A percentile compares a stretch with the other conserved stretches of the same genome.
Conservation (phyloP, 2,329 filamentous ascomycete genomes). For the Ascochyta fabae region DNA sequence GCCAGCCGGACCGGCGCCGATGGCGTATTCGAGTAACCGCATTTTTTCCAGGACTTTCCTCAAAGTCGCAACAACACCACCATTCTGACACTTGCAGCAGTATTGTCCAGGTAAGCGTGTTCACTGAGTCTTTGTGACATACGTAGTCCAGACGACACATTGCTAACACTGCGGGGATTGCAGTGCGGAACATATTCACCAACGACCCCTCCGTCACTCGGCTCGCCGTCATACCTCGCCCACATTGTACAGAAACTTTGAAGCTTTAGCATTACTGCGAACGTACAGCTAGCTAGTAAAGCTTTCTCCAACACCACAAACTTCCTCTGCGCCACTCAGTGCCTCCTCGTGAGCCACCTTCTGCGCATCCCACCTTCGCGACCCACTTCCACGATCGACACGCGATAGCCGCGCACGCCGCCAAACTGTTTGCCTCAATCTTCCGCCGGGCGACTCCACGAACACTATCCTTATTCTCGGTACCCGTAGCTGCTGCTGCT, state of each 20-base stretch:
- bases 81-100: slow-evolving; percentile 14
- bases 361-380: slow-evolving; percentile 22
- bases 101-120: slow-evolving; percentile 9
- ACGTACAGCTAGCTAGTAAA: slow-evolving; percentile 2
- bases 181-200: slow-evolving; percentile 7
- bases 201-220: slow-evolving; percentile 14
- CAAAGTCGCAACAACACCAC: slow-evolving; percentile 18
- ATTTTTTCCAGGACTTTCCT: slow-evolving; percentile 17
- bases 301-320: background rate
- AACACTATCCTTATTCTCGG: slow-evolving; percentile 74
- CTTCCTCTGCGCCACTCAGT: slow-evolving; percentile 17
- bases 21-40: slow-evolving; percentile 26
- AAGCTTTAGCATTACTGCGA: slow-evolving; percentile 29
- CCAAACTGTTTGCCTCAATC: slow-evolving; percentile 91
- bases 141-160: background rate
- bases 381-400: slow-evolving; percentile 27
- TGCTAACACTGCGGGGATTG: background rate
- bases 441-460: slow-evolving; percentile 70
- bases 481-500: slow-evolving; percentile 75
- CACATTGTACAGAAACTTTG: slow-evolving; percentile 19
- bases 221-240: slow-evolving; percentile 11
- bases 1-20: slow-evolving; percentile 27
- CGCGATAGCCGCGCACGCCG: slow-evolving; percentile 55
- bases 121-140: background rate
- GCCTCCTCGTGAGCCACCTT: slow-evolving; percentile 19